Base-by-base conservation (phyloP, 148 eudicot species). In the Arbutus unedo region DNA sequence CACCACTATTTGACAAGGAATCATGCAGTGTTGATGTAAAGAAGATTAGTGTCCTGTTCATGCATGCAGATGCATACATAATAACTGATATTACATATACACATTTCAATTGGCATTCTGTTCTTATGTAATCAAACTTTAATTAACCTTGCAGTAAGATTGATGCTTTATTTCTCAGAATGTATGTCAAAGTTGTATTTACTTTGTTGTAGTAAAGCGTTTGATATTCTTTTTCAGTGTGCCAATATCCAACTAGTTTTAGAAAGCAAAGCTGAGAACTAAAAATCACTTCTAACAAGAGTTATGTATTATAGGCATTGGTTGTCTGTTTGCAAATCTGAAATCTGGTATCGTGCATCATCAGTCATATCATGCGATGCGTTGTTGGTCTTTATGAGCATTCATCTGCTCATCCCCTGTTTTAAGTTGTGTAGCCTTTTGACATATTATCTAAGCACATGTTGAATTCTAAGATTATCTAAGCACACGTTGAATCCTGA, bases 381-480 rank as follows among this genome's bases (percentile, higher is more conserved):
- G 41, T 43, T 43, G 4, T 50, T 81, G 75, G 19, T 31, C 54
- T 54, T 51, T 43, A 56, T 76, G 73, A 5, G 14, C 53, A 15
- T 23, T 81, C 19, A 54, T 84, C 50, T 38, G 64, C 53, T 9
- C 79, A 31, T 84, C 38, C 55, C 74, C 21, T 55, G 25, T 49
- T 55, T 73, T n/a, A 23, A 2, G 16, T 68, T 19, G n/a, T 59
- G 50, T 53, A 78, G 15, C 15, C 66, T 44, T 85, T 81, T 19
- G 64, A 41, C 8, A 78, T 43, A 23, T 10, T 11, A 70, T 71
- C 43, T 76, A 78, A 19, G 19, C 41, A 66, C 8, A 38, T 25
- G 5, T n/a, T 38, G 44, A 54, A 8, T 51, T n/a, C 4, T 11
- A 49, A 31, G 38, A 23, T 10, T 10, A 70, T 71, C 43, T 76